Base-by-base conservation (phyloP, 1,139 yeast genomes). In the Schwanniomyces etchellsii region DNA sequence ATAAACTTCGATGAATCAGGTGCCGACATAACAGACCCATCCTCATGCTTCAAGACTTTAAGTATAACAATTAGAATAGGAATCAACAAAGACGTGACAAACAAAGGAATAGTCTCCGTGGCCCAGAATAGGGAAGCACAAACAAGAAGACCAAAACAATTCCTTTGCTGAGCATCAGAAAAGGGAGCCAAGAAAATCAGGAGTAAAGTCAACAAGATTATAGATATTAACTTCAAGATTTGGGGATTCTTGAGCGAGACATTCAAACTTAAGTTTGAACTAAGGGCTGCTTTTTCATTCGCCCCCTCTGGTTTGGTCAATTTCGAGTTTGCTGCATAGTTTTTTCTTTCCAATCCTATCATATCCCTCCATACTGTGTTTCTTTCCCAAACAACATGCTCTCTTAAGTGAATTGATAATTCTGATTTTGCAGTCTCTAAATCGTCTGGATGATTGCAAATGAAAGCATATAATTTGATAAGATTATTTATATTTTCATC, bases 281-380 rank as follows among this genome's bases (percentile, higher is more conserved):
- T 35, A 15, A 38, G 34, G 7, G 37, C 37, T 18, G 34, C 37
- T 14, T 47, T 45, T 18, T 39, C 42, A 18, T 42, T 40, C 9
- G 9, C 14, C 9, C 25, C 25, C 12, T 39, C 44, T 6, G 39
- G 28, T 20, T 42, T 34, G 1, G 36, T 28, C 18, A 43, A 32
- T 31, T 42, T 44, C 2, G 57, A 43, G 32, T 52, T 58, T 4
- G 73, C 72, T 5, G 72, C 72, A 35, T 64, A 61, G 15, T 58
- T 48, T 36, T 68, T 78, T 48, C 94, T 74, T 54, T 89, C 96
- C 48, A 88, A 60, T 9, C 91, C 91, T 51, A 88, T 81, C 85
- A 89, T 81, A 47, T 78, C 84, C 46, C 79, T 72, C 85, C 85
- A 79, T 4, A 78, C 78, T 1, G 83, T 78, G 38, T 77, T 75